Evolutionary conservation across 2,329 filamentous ascomycete species (phyloP).

Genomic region (Raffaelea deltoideospora): DNA sequence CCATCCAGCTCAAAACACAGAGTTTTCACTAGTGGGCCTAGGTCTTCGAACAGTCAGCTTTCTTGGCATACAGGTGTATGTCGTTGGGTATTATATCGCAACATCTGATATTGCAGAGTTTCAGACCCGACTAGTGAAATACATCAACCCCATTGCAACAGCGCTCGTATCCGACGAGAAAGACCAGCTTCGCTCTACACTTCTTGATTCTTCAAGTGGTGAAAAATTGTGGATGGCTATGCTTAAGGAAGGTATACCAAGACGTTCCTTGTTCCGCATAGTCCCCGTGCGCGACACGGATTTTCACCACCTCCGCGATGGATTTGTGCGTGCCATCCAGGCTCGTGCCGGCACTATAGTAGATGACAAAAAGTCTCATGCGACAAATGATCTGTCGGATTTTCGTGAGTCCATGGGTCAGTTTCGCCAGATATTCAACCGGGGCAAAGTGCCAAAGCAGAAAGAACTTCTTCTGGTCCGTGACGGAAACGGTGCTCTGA

Average conservation of each 20-base stretch:
- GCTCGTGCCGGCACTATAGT: slow-evolving; percentile 41
- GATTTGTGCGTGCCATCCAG: slow-evolving; percentile 74
- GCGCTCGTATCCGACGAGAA: slow-evolving; percentile 75
- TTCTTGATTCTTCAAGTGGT: slow-evolving; percentile 55
- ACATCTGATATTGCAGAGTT: slow-evolving; percentile 68
- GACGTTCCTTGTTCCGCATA: slow-evolving; percentile 62
- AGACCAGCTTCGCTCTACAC: slow-evolving; percentile 48
- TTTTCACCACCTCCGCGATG: slow-evolving; percentile 83
- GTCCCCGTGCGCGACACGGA: slow-evolving; percentile 88
- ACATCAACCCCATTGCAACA: slow-evolving; percentile 63
- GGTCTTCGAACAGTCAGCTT: slow-evolving; percentile 86
- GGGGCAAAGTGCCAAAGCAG: slow-evolving; percentile 65
- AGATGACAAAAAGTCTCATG: slow-evolving; percentile 8
- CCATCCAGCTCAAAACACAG: slow-evolving; percentile 20
- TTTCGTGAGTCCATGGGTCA: slow-evolving; percentile 63
- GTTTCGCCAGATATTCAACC: slow-evolving; percentile 72
- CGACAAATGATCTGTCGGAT: slow-evolving; percentile 11
- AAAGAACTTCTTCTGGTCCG: slow-evolving; percentile 62
- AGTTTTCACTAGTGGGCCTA: slow-evolving; percentile 80
- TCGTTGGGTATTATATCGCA: slow-evolving; percentile 83
- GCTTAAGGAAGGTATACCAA: slow-evolving; percentile 49
- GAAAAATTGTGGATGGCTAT: slow-evolving; percentile 62
- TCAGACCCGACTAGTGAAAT: slow-evolving; percentile 61
- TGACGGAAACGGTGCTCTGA: slow-evolving; percentile 48
- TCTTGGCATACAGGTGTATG: slow-evolving; percentile 80